These are phyloP conservation scores for Linaria vulgaris DNA, from an alignment of 257 asterid species.

Conservation along the genomic window DNA sequence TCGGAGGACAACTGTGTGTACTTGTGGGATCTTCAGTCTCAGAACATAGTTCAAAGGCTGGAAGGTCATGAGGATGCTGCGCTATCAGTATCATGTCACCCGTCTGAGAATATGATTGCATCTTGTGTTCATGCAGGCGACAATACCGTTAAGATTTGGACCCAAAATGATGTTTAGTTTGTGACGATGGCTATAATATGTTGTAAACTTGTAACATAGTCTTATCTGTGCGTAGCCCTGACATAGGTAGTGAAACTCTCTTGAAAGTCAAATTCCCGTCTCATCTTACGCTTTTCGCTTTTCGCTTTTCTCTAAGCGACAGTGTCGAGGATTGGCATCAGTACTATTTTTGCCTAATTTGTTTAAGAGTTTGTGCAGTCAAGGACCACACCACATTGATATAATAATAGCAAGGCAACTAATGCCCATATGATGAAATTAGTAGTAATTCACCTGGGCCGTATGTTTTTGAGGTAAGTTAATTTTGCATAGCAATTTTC, in stretches of 20 bases:
- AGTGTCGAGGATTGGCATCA: too few relatives aligned
- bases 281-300: too few relatives aligned
- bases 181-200: not conserved
- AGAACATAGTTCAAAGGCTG: slow-evolving; percentile 80
- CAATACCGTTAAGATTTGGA: slow-evolving; percentile 75
- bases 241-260: not conserved
- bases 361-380: too few relatives aligned
- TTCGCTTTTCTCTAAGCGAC: too few relatives aligned
- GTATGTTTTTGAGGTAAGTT: too few relatives aligned
- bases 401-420: too few relatives aligned
- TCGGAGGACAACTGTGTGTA: slow-evolving; percentile 82
- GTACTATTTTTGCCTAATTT: too few relatives aligned
- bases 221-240: not conserved
- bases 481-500: too few relatives aligned
- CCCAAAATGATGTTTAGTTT: slow-evolving; percentile 56
- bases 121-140: slow-evolving; percentile 82
- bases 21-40: slow-evolving; percentile 92
- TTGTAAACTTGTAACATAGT: not conserved
- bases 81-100: slow-evolving; percentile 79
- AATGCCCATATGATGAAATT: too few relatives aligned
- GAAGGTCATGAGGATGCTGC: slow-evolving; percentile 90
- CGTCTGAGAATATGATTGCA: slow-evolving; percentile 77
- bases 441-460: too few relatives aligned
- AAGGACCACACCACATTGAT: too few relatives aligned
- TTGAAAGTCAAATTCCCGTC: too few relatives aligned